Conservation (phyloP, 2,329 filamentous ascomycete species). For the Verticillium dahliae region DNA sequence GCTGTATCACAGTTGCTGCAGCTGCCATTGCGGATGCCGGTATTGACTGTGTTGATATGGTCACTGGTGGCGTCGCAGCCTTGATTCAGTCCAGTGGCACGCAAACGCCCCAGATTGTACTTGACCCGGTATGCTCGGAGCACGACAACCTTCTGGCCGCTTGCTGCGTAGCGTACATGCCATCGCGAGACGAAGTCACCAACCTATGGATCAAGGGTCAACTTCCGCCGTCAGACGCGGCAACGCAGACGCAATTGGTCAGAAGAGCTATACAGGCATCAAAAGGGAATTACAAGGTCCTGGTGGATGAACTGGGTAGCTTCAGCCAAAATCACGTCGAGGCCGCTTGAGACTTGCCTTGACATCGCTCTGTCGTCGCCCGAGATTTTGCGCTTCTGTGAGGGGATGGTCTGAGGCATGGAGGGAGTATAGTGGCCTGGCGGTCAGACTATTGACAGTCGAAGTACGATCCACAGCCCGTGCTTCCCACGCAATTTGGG, state of each 20-base stretch:
- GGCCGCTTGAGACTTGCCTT: background rate
- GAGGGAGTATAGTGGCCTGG: too few relatives aligned
- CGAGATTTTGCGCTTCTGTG: too few relatives aligned
- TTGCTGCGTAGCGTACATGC: slow-evolving; percentile 86
- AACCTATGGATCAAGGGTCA: slow-evolving; percentile 89
- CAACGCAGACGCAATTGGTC: slow-evolving; percentile 26
- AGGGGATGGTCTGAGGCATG: too few relatives aligned
- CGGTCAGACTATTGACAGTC: too few relatives aligned
- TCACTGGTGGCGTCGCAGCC: slow-evolving; percentile 84
- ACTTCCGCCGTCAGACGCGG: slow-evolving; percentile 31
- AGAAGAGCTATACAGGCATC: slow-evolving; percentile 33
- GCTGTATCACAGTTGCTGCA: slow-evolving; percentile 88
- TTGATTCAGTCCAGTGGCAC: slow-evolving; percentile 45
- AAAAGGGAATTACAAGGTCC: slow-evolving; percentile 20
- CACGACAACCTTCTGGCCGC: slow-evolving; percentile 72
- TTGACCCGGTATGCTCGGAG: slow-evolving; percentile 80
- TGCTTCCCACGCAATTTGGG: too few relatives aligned
- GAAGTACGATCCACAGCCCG: too few relatives aligned
- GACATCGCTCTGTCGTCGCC: background rate
- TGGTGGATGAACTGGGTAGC: background rate
- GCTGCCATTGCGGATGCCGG: slow-evolving; percentile 90
- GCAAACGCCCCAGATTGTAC: slow-evolving; percentile 39
- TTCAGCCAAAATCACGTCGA: background rate
- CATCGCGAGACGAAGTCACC: slow-evolving; percentile 81
- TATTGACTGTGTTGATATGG: slow-evolving; percentile 89